Evolutionary conservation across 768 basidiomycete genomes (phyloP).

Genomic region (Phlebiopsis flavidoalba): DNA sequence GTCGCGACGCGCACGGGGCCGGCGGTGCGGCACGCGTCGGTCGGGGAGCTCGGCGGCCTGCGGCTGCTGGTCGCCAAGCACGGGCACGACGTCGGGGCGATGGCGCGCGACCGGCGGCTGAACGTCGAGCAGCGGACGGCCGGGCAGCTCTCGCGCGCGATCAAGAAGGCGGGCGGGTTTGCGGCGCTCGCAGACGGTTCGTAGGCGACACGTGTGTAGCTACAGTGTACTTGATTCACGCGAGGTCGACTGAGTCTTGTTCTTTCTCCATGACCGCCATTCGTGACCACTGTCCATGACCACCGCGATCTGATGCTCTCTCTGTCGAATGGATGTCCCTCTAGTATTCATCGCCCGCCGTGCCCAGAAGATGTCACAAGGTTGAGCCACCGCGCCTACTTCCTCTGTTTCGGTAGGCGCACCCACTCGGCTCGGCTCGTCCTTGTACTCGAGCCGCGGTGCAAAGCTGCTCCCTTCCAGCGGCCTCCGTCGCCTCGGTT

Average conservation of each 20-base stretch:
- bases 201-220: constrained; percentile 9
- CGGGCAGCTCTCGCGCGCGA: constrained; percentile 66
- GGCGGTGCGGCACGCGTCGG: constrained; percentile 52
- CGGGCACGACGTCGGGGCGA: constrained; percentile 64
- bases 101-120: constrained; percentile 74
- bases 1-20: constrained; percentile 30
- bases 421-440: background rate
- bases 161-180: constrained; percentile 50
- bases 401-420: background rate
- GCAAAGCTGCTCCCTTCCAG: background rate
- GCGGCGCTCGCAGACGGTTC: constrained; percentile 19
- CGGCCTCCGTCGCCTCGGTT: background rate
- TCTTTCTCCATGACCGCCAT: no score
- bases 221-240: background rate
- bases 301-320: no score
- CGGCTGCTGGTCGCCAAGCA: constrained; percentile 60
- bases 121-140: constrained; percentile 84
- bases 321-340: no score
- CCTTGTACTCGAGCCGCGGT: background rate
- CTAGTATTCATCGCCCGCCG: background rate
- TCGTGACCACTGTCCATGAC: no score
- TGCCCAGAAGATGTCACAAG: background rate
- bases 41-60: constrained; percentile 66
- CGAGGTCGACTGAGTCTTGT: no score
- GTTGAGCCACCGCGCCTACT: background rate